Conservation (phyloP, 140 eudicot genomes). For the Bidens hawaiensis region DNA sequence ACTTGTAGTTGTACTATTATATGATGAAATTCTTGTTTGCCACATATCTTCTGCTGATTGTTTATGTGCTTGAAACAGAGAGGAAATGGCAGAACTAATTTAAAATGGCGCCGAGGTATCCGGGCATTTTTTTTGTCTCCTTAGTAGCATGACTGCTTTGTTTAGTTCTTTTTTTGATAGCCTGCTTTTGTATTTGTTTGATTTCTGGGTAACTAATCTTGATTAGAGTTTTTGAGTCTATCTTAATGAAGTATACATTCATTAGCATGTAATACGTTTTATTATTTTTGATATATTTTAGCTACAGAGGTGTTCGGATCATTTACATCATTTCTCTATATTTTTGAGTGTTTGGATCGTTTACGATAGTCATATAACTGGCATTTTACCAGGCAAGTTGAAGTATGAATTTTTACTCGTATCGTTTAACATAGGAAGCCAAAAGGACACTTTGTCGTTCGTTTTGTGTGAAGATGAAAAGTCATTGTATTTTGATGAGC, state of each 20-base stretch:
- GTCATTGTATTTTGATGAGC: no score
- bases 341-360: background rate
- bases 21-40: background rate
- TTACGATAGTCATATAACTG: no score
- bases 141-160: background rate
- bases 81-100: constrained; percentile 50
- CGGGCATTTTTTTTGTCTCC: background rate
- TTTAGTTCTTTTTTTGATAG: background rate
- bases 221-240: background rate
- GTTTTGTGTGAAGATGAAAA: no score
- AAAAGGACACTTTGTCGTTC: no score
- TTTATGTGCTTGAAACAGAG: constrained; percentile 33
- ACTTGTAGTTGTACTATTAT: background rate
- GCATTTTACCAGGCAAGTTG: no score
- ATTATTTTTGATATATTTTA: background rate
- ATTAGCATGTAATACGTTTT: background rate
- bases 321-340: background rate
- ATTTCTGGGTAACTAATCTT: background rate
- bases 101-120: background rate
- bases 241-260: background rate
- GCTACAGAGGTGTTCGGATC: background rate
- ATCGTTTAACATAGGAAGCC: no score
- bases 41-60: background rate
- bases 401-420: no score
- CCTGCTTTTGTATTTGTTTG: background rate